Percentiles rank a stretch among this genome's conserved stretches.
phyloP scores from a whole-genome alignment of 2,329 filamentous ascomycete species.

The Emergomyces pasteurianus region DNA sequence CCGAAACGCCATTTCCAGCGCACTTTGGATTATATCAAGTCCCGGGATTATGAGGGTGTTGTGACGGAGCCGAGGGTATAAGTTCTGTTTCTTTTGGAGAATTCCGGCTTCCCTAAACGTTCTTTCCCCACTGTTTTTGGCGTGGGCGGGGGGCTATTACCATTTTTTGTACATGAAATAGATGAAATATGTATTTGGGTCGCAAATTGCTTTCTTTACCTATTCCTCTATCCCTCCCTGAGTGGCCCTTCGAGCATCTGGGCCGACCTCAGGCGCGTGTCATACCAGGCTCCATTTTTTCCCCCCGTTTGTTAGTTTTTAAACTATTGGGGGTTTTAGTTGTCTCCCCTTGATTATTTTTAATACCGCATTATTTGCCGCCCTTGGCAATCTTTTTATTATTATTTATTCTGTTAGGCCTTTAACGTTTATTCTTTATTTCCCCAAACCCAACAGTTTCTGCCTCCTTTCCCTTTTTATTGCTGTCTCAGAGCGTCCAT shows the following conservation, averaged over 20 bases:
- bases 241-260: neutral
- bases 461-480: neutral
- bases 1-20: slow-evolving; percentile 90
- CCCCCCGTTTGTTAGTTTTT: neutral
- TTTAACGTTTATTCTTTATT: neutral
- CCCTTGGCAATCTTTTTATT: neutral
- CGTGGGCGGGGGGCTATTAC: neutral
- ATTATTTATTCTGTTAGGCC: neutral
- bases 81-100: neutral
- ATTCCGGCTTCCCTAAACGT: neutral
- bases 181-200: neutral
- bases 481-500: neutral
- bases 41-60: slow-evolving; percentile 85
- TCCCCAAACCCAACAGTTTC: neutral
- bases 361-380: neutral
- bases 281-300: neutral
- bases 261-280: neutral
- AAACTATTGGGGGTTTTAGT: neutral
- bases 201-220: neutral
- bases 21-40: slow-evolving; percentile 85
- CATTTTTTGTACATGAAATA: neutral
- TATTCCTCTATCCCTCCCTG: too few relatives aligned
- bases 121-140: neutral
- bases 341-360: neutral
- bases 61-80: slow-evolving; percentile 52